phyloP scores from a whole-genome alignment of 2,329 filamentous ascomycete species.

The Emericellopsis atlantica region DNA sequence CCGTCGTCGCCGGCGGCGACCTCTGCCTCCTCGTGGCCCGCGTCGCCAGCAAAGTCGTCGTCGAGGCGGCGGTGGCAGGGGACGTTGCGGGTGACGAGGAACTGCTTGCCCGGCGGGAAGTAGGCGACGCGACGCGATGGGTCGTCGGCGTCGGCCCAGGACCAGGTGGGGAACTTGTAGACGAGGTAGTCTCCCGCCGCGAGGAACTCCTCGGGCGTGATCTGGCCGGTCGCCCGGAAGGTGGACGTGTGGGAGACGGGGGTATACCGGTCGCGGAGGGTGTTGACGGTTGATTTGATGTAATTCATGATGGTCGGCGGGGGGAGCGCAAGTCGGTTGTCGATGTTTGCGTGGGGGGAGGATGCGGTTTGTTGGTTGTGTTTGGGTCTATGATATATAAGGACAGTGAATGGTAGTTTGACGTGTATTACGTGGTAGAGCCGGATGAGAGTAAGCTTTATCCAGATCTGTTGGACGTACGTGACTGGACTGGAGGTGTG shows the following conservation, averaged over 20 bases:
- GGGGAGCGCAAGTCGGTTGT: not conserved
- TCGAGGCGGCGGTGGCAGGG: conserved; percentile 86
- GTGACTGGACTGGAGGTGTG: no score
- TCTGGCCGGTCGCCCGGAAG: conserved; percentile 86
- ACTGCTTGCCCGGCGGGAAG: conserved; percentile 85
- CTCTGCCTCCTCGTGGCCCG: conserved; percentile 73
- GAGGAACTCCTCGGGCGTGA: conserved; percentile 94
- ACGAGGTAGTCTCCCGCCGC: conserved; percentile 94
- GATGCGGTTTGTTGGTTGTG: no score
- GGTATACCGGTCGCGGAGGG: conserved; percentile 81
- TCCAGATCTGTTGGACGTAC: no score
- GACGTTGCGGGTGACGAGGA: conserved; percentile 85
- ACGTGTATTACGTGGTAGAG: no score
- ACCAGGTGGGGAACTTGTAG: conserved; percentile 98
- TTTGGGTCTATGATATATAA: no score
- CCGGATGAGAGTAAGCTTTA: no score
- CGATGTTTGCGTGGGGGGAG: no score
- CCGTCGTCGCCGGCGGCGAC: conserved; percentile 70
- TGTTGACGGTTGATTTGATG: conserved; percentile 85
- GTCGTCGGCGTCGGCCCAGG: conserved; percentile 84
- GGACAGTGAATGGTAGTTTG: no score
- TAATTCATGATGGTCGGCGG: conserved; percentile 64
- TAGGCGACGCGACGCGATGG: conserved; percentile 66
- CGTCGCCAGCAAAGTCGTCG: conserved; percentile 84
- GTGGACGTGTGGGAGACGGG: conserved; percentile 83